phyloP scores from a whole-genome alignment of 495 filamentous ascomycete genomes.

The Diplogelasinospora grovesii region DNA sequence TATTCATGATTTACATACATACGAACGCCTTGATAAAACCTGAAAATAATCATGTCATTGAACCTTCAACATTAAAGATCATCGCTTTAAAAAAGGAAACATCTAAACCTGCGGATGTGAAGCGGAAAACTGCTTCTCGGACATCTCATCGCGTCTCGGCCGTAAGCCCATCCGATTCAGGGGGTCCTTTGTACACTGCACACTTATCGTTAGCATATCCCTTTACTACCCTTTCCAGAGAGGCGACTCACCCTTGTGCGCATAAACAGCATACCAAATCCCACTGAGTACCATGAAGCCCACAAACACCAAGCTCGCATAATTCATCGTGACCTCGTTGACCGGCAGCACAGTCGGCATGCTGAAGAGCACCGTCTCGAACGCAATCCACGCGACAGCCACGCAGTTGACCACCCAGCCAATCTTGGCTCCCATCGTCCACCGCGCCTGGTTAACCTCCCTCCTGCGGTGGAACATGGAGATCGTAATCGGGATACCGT shows the following conservation, averaged over 20 bases:
- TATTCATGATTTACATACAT: too few species aligned
- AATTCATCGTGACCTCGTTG: conserved; percentile 49
- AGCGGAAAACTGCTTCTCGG: neutral
- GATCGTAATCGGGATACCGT: conserved; percentile 54
- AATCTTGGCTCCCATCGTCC: conserved; percentile 44
- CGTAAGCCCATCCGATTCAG: conserved; percentile 17
- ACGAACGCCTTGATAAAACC: too few species aligned
- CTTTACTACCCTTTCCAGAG: too few species aligned
- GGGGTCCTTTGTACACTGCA: conserved; percentile 18
- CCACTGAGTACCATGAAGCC: conserved; percentile 49
- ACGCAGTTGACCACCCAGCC: conserved; percentile 48
- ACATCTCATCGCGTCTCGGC: conserved; percentile 2
- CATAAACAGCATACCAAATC: conserved; percentile 64
- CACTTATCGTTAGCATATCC: conserved; percentile 2
- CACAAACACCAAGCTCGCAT: conserved; percentile 51
- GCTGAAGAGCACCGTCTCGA: conserved; percentile 56
- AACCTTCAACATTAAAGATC: too few species aligned
- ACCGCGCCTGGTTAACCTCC: conserved; percentile 45
- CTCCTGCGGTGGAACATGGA: conserved; percentile 29
- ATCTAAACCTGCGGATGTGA: too few species aligned
- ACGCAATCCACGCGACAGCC: conserved; percentile 46
- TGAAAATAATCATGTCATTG: too few species aligned
- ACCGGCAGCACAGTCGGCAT: conserved; percentile 52
- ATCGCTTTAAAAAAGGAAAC: too few species aligned
- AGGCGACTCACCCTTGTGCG: conserved; percentile 45